Evolutionary conservation across 768 basidiomycete species (phyloP), one percentile per base, ranked within the genome.

Genomic region (Chlorophyllum brunneum): DNA sequence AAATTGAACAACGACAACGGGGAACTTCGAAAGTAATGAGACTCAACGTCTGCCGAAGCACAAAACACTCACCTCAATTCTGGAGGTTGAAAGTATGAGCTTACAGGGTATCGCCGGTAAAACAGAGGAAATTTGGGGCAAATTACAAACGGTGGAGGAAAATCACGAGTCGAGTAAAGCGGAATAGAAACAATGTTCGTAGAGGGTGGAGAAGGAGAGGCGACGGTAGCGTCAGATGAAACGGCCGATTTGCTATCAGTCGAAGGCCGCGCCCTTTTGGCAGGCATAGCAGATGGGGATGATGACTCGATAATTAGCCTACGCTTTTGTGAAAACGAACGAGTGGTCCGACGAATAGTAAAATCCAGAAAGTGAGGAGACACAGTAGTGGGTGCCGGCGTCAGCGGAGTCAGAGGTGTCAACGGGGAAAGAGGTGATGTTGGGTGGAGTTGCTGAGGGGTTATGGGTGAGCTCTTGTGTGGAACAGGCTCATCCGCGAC

Each of bases 41-140:
- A 44, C 10, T 34, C 16, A 34, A 54, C 52, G 34, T 48, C 49
- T 36, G 16, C 16, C 1, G 20, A 30, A 18, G 26, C 11, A 51
- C 41, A 23, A 22, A 44, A 63, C 30, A 26, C 72, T 55, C 65
- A 83, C 81, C 61, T 61, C 31, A 61, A 60, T 30, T 71, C 69
- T 15, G 69, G 60, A 23, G 65, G 59, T 20, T 74, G 70, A 36
- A 78, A 71, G 56, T 76, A 82, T 4, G 82, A 77, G 57, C 82
- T 84, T 48, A 76, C 72, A 4, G 86, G 84, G 61, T 87, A 92
- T 6, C 81, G 79, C 50, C 85, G 69, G 63, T 92, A 92, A 56
- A 88, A 78, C 16, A 83, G 75, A 34, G 82, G 67, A 59, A 83
- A 88, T 26, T 69, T 65, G 1, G 70, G 54, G 20, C 78, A 71